Evolutionary conservation across 768 basidiomycete genomes (phyloP).

Genomic region (Hydnomerulius pinastri): DNA sequence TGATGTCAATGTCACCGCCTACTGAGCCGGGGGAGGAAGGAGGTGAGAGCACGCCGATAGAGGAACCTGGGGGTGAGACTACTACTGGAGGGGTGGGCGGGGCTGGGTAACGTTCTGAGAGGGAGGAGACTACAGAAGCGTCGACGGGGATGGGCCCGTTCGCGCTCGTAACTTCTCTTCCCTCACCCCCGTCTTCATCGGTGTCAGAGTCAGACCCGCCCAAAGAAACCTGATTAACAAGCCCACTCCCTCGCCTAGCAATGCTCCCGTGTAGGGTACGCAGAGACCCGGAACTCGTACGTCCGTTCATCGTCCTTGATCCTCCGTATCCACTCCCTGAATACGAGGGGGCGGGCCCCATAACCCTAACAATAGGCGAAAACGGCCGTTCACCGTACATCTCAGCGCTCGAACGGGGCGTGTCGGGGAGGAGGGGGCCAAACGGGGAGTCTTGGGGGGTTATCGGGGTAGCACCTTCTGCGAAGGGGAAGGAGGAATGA

Average conservation of each 20-base stretch:
- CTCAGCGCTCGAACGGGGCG: conserved; percentile 28
- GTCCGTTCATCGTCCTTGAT: no score
- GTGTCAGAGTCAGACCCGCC: neutral
- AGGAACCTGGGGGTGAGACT: conserved; percentile 26
- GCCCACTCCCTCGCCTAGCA: conserved; percentile 19
- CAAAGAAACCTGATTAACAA: conserved; percentile 14
- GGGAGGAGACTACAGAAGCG: conserved; percentile 21
- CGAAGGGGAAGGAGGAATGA: neutral
- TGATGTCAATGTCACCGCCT: conserved; percentile 5
- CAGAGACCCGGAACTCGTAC: no score
- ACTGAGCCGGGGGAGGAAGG: conserved; percentile 25
- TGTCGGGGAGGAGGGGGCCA: conserved; percentile 31
- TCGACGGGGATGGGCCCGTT: neutral
- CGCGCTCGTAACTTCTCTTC: no score
- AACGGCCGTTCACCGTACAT: conserved; percentile 30
- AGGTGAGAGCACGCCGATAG: conserved; percentile 21
- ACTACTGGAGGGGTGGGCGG: conserved; percentile 30
- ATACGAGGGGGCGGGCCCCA: conserved; percentile 17
- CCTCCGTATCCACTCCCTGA: neutral
- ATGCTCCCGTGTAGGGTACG: conserved; percentile 6
- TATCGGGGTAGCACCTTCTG: no score
- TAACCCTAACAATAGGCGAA: conserved; percentile 25
- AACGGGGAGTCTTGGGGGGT: conserved; percentile 26
- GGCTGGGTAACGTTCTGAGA: conserved; percentile 33
- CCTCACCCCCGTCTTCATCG: neutral